These are phyloP conservation scores for Mycena sp. DNA, from an alignment of 1,284 basidiomycete genomes.

Conservation along the genomic window DNA sequence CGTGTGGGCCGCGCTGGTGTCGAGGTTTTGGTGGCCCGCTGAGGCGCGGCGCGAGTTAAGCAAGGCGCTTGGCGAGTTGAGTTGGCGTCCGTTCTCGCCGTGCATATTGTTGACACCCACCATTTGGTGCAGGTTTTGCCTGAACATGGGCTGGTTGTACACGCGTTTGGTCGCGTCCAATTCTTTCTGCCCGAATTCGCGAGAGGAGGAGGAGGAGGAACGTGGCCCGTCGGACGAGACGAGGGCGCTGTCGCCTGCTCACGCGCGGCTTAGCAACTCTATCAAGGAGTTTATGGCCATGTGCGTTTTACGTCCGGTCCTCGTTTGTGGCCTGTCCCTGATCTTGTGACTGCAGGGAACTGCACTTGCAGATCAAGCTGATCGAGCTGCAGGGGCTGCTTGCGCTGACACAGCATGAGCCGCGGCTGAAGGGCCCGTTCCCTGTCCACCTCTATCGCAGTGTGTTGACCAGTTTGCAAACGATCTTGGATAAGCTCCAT, in stretches of 20 bases:
- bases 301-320: slow-evolving; percentile 51
- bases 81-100: slow-evolving; percentile 38
- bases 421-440: slow-evolving; percentile 94
- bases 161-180: slow-evolving; percentile 83
- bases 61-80: slow-evolving; percentile 85
- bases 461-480: slow-evolving; percentile 88
- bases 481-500: slow-evolving; percentile 90
- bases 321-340: neutral
- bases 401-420: slow-evolving; percentile 91
- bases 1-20: slow-evolving; percentile 89
- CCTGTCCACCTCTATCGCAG: slow-evolving; percentile 84
- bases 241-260: slow-evolving; percentile 48
- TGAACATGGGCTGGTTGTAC: slow-evolving; percentile 88
- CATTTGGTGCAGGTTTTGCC: slow-evolving; percentile 68
- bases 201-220: slow-evolving; percentile 44
- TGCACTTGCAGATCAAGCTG: slow-evolving; percentile 91
- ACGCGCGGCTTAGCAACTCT: slow-evolving; percentile 63
- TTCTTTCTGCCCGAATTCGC: slow-evolving; percentile 63
- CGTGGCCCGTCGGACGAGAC: slow-evolving; percentile 37
- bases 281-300: slow-evolving; percentile 92
- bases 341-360: slow-evolving; percentile 69
- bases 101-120: neutral
- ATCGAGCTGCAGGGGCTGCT: slow-evolving; percentile 86
- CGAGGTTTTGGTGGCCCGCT: slow-evolving; percentile 93
- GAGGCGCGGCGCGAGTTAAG: slow-evolving; percentile 91